Evolutionary conservation across 306 rosid genomes (phyloP), one percentile per base, ranked within the genome.

Genomic region (Oemleria cerasiformis): DNA sequence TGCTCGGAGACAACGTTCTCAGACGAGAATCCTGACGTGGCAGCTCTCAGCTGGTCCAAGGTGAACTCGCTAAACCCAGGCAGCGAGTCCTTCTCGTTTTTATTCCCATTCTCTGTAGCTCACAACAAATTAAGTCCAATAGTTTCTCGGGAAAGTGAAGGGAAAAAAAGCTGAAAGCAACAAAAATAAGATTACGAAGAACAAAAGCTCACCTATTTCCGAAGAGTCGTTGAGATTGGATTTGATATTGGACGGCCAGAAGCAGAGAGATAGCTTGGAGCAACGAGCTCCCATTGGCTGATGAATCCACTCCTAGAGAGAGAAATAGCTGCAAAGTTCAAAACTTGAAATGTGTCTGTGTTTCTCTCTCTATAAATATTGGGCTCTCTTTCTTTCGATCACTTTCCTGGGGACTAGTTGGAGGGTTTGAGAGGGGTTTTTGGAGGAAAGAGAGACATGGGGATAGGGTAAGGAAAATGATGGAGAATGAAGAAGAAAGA

Each of bases 1-100:
- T 95, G 99, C 78, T 95, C 99, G 17, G 99, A 95, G 8, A 95
- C 99, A 60, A 95, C 87, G 84, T 86, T 86, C 70, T 92, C 96
- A 2, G 92, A 70, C 79, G 93, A 95, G 75, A 95, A 95, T 34
- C 92, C 99, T 8, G 84, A 84, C 60, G 99, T 92, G 44, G 97
- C 97, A 59, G 81, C 75, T 56, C 83, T 86, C 6, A 95, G 83
- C 63, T 92, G 93, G 80, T 89, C 92, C 79, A 92, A 84, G 77
- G 73, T 95, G 63, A 81, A 95, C 85, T 95, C 97, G 19, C 71
- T 77, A 76, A 92, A 92, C 66, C 82, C 96, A 75, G 81, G 88
- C 62, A 84, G 83, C 58, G 68, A 51, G 60, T 90, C 87, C 72
- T 82, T 82, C 62, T 77, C 88, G 66, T 82, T 77, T 74, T 67